Percentiles rank a stretch among this genome's conserved stretches.
Conservation (phyloP, 176 grass and related monocot species). For the Calamus simplicifolius region DNA sequence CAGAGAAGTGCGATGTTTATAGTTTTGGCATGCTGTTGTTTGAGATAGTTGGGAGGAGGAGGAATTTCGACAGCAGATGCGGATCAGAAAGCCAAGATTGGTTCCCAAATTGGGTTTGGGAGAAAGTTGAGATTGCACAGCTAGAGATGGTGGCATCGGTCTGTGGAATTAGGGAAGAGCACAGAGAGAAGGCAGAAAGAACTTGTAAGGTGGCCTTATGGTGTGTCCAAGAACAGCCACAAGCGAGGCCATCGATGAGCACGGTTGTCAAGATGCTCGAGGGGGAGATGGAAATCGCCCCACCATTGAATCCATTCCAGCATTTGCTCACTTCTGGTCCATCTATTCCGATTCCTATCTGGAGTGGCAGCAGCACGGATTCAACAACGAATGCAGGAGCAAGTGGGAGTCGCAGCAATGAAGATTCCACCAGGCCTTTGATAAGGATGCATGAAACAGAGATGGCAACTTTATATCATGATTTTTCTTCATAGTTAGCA, state of each 20-base stretch:
- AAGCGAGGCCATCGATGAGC: background rate
- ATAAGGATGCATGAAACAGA: too few species aligned
- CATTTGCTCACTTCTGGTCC: too few species aligned
- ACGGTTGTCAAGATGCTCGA: background rate
- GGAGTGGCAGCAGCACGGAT: too few species aligned
- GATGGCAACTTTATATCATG: too few species aligned
- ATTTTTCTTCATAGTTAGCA: too few species aligned
- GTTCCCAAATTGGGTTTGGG: slow-evolving; percentile 10
- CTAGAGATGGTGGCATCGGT: background rate
- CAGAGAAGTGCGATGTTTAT: slow-evolving; percentile 6
- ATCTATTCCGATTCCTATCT: too few species aligned
- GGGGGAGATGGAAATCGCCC: background rate
- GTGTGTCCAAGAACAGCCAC: background rate
- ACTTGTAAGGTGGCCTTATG: background rate
- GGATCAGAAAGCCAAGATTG: background rate
- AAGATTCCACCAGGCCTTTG: too few species aligned
- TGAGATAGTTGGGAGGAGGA: slow-evolving; percentile 1
- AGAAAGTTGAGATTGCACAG: background rate
- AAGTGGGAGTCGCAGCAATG: too few species aligned
- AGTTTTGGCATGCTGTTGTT: background rate
- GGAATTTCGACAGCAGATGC: background rate
- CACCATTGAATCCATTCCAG: background rate
- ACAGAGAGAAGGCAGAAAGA: background rate
- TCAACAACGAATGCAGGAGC: too few species aligned
- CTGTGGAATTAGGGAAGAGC: background rate